These are phyloP conservation scores for Alternaria brassicicola DNA, from an alignment of 2,329 filamentous ascomycete species.

Conservation along the genomic window DNA sequence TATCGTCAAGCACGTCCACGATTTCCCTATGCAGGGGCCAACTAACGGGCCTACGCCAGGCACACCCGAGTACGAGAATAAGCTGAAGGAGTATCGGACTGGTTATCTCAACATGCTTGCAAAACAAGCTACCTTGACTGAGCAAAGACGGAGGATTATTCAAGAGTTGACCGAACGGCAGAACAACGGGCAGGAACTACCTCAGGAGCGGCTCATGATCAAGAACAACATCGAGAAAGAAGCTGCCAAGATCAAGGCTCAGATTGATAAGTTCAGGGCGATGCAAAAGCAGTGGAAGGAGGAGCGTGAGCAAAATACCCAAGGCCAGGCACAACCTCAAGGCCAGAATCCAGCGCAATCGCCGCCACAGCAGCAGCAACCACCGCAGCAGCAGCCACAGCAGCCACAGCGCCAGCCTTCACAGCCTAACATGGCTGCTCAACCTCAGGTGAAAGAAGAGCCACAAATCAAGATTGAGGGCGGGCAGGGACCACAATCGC, in stretches of 20 bases:
- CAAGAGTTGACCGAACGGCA: conserved; percentile 42
- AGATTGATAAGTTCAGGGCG: conserved; percentile 45
- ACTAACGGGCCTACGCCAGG: conserved; percentile 34
- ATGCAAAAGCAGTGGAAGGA: conserved; percentile 44
- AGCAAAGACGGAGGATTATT: conserved; percentile 34
- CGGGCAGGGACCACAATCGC: conserved; percentile 29
- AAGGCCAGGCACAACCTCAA: conserved; percentile 34
- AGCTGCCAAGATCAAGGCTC: conserved; percentile 37
- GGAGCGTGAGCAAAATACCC: conserved; percentile 41
- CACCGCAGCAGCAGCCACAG: conserved; percentile 25
- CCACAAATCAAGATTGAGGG: conserved; percentile 48
- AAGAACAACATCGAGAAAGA: conserved; percentile 40
- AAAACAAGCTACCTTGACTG: conserved; percentile 38
- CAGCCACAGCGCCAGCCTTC: conserved; percentile 42
- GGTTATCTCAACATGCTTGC: conserved; percentile 44
- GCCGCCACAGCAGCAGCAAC: conserved; percentile 32
- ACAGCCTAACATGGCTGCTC: conserved; percentile 31
- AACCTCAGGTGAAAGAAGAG: conserved; percentile 40
- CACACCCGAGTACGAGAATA: conserved; percentile 45
- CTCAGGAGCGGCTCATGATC: conserved; percentile 34
- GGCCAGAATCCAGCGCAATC: conserved; percentile 32
- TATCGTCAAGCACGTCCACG: conserved; percentile 47
- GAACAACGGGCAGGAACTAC: conserved; percentile 41
- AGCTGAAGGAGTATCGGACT: conserved; percentile 45
- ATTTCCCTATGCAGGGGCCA: conserved; percentile 44